These are phyloP conservation scores for Pseudozyma tsukubaensis DNA, from an alignment of 1,284 basidiomycete genomes.

Conservation along the genomic window DNA sequence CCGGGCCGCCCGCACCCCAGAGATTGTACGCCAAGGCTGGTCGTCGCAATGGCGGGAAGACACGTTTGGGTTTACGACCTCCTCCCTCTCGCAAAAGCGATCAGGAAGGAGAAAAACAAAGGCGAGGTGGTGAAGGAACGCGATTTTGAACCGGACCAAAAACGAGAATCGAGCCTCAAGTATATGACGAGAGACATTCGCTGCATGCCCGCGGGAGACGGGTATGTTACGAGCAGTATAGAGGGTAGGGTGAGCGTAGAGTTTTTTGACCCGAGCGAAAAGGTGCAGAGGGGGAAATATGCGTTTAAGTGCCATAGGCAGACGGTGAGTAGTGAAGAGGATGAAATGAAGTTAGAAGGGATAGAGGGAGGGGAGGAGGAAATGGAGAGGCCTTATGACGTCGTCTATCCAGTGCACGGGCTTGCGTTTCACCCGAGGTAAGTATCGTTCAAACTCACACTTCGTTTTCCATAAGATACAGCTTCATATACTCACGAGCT, in stretches of 20 bases:
- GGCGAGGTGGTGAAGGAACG: constrained; percentile 30
- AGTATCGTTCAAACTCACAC: constrained; percentile 1
- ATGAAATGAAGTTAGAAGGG: not conserved
- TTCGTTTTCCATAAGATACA: not conserved
- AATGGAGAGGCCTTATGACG: constrained; percentile 76
- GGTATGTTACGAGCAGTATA: constrained; percentile 91
- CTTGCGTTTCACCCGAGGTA: constrained; percentile 86
- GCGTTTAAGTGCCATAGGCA: constrained; percentile 98
- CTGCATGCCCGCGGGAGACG: constrained; percentile 91
- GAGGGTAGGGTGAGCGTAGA: constrained; percentile 97
- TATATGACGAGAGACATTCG: constrained; percentile 91
- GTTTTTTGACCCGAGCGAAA: constrained; percentile 86
- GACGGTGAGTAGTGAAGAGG: constrained; percentile 72
- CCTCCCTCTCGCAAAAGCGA: constrained; percentile 26
- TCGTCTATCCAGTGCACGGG: constrained; percentile 97
- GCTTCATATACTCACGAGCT: not conserved
- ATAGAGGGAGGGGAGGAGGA: constrained; percentile 71
- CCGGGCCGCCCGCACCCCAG: constrained; percentile 4
- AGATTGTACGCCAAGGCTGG: constrained; percentile 50
- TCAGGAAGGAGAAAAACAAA: constrained; percentile 15
- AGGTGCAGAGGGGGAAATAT: constrained; percentile 85
- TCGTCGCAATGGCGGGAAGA: constrained; percentile 61
- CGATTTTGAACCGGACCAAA: constrained; percentile 71
- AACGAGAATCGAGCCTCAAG: constrained; percentile 90
- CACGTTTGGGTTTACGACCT: constrained; percentile 60